phyloP scores from a whole-genome alignment of 768 basidiomycete species.

The Hericium erinaceus region DNA sequence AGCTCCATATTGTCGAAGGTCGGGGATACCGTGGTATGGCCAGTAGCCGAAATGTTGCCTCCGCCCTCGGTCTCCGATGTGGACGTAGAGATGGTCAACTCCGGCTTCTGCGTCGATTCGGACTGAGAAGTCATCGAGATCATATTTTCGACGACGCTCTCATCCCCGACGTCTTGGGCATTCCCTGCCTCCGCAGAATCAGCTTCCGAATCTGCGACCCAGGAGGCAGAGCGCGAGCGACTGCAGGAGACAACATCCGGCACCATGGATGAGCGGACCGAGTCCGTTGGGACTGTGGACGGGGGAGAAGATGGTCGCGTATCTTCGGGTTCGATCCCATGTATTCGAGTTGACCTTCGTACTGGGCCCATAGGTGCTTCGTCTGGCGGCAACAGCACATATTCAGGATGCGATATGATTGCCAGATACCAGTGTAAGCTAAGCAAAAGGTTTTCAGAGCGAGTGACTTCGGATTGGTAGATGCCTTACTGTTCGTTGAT shows the following conservation, averaged over 20 bases:
- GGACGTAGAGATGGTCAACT: not conserved
- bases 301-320: not conserved
- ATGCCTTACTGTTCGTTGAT: conserved; percentile 89
- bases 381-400: conserved; percentile 38
- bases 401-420: conserved; percentile 78
- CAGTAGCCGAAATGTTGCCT: not conserved
- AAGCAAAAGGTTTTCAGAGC: not conserved
- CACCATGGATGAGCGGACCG: not conserved
- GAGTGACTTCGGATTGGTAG: not conserved
- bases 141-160: conserved; percentile 11
- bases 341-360: conserved; percentile 9
- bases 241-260: not conserved
- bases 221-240: not conserved
- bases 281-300: not conserved
- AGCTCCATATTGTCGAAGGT: not conserved
- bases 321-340: not conserved
- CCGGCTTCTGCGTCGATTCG: not conserved
- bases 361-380: not conserved
- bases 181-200: conserved; percentile 4
- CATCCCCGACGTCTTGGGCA: conserved; percentile 10
- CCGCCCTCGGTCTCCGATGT: not conserved
- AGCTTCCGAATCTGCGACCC: not conserved
- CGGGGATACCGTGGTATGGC: too few relatives aligned
- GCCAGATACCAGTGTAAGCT: conserved; percentile 98
- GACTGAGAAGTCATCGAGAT: conserved; percentile 1